These are phyloP conservation scores for Colletotrichum sp. DNA, from an alignment of 2,329 filamentous ascomycete genomes.

Conservation along the genomic window DNA sequence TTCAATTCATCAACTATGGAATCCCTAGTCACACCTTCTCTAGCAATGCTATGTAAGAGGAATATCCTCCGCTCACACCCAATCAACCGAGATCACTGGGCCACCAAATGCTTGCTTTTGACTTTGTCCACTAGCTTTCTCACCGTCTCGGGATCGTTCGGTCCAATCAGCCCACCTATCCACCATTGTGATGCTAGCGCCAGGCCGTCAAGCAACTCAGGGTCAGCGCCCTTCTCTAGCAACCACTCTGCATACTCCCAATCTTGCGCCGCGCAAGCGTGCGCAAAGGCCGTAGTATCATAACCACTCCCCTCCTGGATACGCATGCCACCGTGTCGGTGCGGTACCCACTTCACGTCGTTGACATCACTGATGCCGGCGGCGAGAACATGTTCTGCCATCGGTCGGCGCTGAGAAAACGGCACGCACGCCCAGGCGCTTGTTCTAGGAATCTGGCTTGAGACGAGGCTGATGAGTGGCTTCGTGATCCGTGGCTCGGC, in stretches of 20 bases:
- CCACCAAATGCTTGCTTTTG: neutral
- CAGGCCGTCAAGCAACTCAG: neutral
- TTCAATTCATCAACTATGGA: neutral
- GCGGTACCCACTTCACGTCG: neutral
- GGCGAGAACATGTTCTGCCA: neutral
- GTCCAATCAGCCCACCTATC: fast-evolving
- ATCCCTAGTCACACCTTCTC: neutral
- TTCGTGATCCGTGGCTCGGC: neutral
- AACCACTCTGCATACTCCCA: neutral
- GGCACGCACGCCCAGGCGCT: fast-evolving
- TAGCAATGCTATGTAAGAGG: fast-evolving
- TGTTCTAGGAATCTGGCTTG: no score
- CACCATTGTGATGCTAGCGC: neutral
- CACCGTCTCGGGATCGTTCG: neutral
- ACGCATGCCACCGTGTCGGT: fast-evolving
- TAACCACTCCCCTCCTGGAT: neutral
- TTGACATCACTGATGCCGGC: neutral
- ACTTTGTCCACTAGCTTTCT: neutral
- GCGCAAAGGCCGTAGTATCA: neutral
- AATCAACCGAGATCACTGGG: neutral
- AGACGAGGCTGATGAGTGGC: neutral
- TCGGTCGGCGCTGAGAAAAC: neutral
- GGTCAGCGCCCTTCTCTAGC: neutral
- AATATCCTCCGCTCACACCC: neutral
- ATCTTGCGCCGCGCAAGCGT: neutral